Evolutionary conservation across 306 rosid species (phyloP).

Genomic region (Castanea mollissima): DNA sequence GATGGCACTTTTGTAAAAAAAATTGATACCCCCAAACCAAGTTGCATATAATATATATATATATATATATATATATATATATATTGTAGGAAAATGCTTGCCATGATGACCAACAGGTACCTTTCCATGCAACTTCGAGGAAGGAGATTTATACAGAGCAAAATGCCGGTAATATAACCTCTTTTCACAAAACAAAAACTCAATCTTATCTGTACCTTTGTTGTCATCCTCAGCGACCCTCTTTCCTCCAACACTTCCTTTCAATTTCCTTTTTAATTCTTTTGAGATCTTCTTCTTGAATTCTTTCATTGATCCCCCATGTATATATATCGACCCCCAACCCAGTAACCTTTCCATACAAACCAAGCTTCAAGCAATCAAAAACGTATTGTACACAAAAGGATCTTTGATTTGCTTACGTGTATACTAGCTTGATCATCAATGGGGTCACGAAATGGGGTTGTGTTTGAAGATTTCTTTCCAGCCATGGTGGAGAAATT

Average conservation of each 20-base stretch:
- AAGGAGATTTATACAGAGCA: constrained; percentile 27
- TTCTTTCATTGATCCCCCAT: not conserved
- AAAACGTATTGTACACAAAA: not conserved
- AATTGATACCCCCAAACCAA: not conserved
- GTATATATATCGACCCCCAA: not conserved
- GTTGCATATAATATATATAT: no score
- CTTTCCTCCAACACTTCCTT: constrained; percentile 20
- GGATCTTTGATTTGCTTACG: not conserved
- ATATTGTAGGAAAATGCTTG: constrained; percentile 13
- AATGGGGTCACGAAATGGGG: constrained; percentile 47
- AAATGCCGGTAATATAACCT: constrained; percentile 1
- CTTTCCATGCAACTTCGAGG: constrained; percentile 64
- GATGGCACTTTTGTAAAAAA: not conserved
- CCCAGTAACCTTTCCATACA: not conserved
- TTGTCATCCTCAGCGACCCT: constrained; percentile 25
- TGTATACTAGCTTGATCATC: not conserved
- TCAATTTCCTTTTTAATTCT: not conserved
- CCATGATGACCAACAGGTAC: constrained; percentile 28
- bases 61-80: not conserved
- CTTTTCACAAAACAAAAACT: not conserved
- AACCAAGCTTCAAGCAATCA: not conserved
- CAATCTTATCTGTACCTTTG: constrained; percentile 21
- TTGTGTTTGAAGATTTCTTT: constrained; percentile 66
- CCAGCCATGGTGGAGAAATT: constrained; percentile 72
- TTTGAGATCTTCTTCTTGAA: not conserved